Evolutionary conservation across 345 rosid species (phyloP).

Genomic region (Turritis glabra): DNA sequence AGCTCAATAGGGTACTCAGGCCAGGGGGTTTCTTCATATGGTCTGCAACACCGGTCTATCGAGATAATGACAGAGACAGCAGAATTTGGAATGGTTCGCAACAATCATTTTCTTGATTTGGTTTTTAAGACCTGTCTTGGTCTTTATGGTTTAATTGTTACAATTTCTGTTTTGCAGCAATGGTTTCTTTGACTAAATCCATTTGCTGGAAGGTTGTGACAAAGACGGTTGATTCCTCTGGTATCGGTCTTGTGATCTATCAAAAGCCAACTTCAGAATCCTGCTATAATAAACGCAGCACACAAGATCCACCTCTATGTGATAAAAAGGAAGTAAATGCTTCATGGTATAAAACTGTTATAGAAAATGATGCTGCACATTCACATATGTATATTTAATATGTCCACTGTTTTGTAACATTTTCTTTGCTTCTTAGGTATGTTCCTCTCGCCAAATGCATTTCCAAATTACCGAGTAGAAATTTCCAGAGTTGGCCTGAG

Average conservation of each 20-base stretch:
- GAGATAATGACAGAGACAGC: slow-evolving; percentile 60
- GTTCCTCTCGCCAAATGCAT: slow-evolving; percentile 64
- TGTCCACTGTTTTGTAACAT: not conserved
- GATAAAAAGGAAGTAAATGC: slow-evolving; percentile 45
- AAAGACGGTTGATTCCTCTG: slow-evolving; percentile 58
- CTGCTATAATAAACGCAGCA: slow-evolving; percentile 63
- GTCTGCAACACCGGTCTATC: slow-evolving; percentile 96
- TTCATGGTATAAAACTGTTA: slow-evolving; percentile 59
- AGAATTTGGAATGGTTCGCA: slow-evolving; percentile 66
- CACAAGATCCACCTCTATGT: slow-evolving; percentile 65
- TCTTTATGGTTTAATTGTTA: not conserved
- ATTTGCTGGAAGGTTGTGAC: slow-evolving; percentile 85
- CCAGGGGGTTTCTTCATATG: slow-evolving; percentile 95
- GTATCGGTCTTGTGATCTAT: slow-evolving; percentile 81
- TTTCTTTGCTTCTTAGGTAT: slow-evolving; percentile 51
- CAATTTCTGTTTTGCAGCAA: slow-evolving; percentile 53
- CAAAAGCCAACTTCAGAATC: slow-evolving; percentile 72
- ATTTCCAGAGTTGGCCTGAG: slow-evolving; percentile 59
- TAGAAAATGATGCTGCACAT: slow-evolving; percentile 4
- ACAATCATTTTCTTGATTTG: slow-evolving; percentile 12
- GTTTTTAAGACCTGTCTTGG: not conserved
- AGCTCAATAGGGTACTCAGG: slow-evolving; percentile 87
- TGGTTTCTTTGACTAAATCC: slow-evolving; percentile 67
- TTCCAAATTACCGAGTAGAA: slow-evolving; percentile 58
- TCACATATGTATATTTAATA: not conserved